Percentiles rank a stretch among this genome's conserved stretches.
Conservation (phyloP, 371 early-diverging fungal genomes). For the Zychaea mexicana region DNA sequence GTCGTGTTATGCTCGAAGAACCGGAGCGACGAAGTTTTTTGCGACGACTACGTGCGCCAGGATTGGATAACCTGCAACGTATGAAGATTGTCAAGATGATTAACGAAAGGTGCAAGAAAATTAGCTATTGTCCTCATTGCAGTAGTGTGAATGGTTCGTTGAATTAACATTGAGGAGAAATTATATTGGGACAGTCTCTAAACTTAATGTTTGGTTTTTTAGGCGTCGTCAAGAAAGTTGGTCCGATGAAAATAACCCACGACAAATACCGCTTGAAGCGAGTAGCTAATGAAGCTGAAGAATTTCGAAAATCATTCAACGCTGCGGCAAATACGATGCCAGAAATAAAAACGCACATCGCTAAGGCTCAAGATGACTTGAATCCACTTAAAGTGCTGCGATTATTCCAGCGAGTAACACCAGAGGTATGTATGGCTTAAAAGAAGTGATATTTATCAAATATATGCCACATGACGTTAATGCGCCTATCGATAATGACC, state of each 20-base stretch:
- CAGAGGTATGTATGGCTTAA: constrained; percentile 58
- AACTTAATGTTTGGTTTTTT: background rate
- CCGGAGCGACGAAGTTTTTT: constrained; percentile 73
- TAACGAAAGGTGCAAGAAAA: constrained; percentile 90
- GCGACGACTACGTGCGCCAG: constrained; percentile 72
- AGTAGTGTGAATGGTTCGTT: constrained; percentile 74
- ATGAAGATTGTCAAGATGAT: constrained; percentile 82
- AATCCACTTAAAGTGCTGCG: constrained; percentile 89
- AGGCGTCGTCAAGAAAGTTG: constrained; percentile 93
- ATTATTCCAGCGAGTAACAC: constrained; percentile 85
- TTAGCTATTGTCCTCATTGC: constrained; percentile 88
- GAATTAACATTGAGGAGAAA: background rate
- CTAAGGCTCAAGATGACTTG: constrained; percentile 93
- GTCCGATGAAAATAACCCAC: constrained; percentile 95
- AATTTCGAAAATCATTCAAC: constrained; percentile 74
- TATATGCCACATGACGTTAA: no score
- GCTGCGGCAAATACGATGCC: constrained; percentile 74
- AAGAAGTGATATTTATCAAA: background rate
- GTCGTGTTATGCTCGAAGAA: constrained; percentile 88
- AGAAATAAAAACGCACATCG: constrained; percentile 74
- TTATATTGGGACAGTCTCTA: background rate
- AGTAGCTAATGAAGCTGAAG: constrained; percentile 75
- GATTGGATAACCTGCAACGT: constrained; percentile 81
- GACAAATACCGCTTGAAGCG: constrained; percentile 88
- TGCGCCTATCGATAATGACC: background rate